Base-by-base conservation (phyloP, 345 rosid genomes). In the Noccaea caerulescens region DNA sequence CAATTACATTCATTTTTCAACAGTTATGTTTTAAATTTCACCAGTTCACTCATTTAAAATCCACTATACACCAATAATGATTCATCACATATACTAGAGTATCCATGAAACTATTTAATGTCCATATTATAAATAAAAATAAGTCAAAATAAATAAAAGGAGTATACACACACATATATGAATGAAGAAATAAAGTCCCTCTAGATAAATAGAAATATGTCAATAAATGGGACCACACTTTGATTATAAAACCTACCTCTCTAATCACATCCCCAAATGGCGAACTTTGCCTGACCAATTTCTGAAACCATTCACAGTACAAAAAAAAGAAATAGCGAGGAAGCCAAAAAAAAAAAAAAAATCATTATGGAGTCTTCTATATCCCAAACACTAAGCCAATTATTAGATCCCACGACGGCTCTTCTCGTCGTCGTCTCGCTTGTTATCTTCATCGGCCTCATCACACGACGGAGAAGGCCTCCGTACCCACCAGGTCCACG, bases 401-500 rank as follows among this genome's bases (percentile, higher is more conserved):
- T 78, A 8, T 52, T 46, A 37, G 69, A 75, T 62, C 79, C 74
- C 63, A 44, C 58, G 5, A 75, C 73, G 80, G 51, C 68, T 27
- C 51, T 84, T 39, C 46, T 84, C 51, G n/a, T 85, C 38, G 32
- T 63, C 13, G 4, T 78, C 34, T 84, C 92, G 32, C 51, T 83
- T 4, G 33, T 86, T 23, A 45, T 84, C 44, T 67, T 91, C n/a
- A 51, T 92, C 3, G 75, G 80, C 12, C 62, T 84, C 10, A 18
- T 76, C 71, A 45, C 75, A 14, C 78, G 74, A 2, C 77, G 78
- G 30, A 77, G 87, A 16, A 66, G 84, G 12, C 71, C 63, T 14
- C 95, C 87, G 0, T 87, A 75, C 59, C 99, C 99, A 1, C 99
- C 98, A 2, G 98, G 98, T 3, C 99, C 99, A 0, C 84, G 72